These are phyloP conservation scores for Fusarium luffae DNA, from an alignment of 2,329 filamentous ascomycete species.

Conservation along the genomic window DNA sequence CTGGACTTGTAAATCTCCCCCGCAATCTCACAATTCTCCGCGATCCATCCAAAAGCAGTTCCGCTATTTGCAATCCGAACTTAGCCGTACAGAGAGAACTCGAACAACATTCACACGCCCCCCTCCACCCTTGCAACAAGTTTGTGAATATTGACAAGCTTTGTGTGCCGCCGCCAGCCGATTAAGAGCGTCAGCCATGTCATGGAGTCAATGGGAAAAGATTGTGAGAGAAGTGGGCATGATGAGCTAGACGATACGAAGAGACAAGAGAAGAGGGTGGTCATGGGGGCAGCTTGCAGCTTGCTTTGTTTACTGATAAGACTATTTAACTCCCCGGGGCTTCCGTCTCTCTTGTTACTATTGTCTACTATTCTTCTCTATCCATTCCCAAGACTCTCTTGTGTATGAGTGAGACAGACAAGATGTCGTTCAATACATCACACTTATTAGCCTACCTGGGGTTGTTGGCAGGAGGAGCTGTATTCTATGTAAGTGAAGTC, in stretches of 20 bases:
- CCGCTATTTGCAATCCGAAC: constrained; percentile 48
- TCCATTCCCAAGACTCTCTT: constrained; percentile 8
- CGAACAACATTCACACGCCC: background rate
- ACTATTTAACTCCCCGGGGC: constrained; percentile 15
- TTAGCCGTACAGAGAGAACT: constrained; percentile 40
- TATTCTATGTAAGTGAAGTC: constrained; percentile 55
- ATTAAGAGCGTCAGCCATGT: constrained; percentile 32
- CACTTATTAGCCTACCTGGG: constrained; percentile 57
- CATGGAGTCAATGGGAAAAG: constrained; percentile 23
- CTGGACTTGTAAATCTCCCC: constrained; percentile 14
- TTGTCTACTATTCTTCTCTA: background rate
- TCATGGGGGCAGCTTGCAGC: constrained; percentile 23
- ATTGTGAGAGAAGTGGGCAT: constrained; percentile 17
- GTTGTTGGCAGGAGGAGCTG: constrained; percentile 49
- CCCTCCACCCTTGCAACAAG: constrained; percentile 21
- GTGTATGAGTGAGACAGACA: constrained; percentile 13
- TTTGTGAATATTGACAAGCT: constrained; percentile 37
- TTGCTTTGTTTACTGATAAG: constrained; percentile 15
- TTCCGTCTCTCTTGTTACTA: constrained; percentile 13
- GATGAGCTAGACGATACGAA: constrained; percentile 7
- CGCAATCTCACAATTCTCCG: constrained; percentile 25
- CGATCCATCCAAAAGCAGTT: constrained; percentile 38
- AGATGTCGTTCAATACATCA: constrained; percentile 47
- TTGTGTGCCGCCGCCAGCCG: constrained; percentile 47
- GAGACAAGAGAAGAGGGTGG: constrained; percentile 20